A percentile compares a stretch with the other conserved stretches of the same genome.
These are phyloP conservation scores for Wickerhamiella dianesei DNA, from an alignment of 805 yeast species.

Conservation along the genomic window DNA sequence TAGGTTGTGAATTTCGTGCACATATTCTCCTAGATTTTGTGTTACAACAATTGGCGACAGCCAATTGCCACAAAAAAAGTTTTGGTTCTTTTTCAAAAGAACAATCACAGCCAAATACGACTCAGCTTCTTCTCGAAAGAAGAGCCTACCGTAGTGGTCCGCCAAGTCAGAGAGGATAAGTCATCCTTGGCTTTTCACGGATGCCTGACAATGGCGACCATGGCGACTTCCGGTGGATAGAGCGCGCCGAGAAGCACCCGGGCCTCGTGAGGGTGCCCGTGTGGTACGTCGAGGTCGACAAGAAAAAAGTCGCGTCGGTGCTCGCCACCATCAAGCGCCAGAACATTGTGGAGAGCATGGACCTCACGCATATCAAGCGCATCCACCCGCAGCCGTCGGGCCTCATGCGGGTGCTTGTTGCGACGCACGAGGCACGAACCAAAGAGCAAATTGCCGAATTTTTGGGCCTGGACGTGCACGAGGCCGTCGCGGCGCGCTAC, in stretches of 20 bases:
- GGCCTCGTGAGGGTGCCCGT: constrained; percentile 16
- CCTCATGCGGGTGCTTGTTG: constrained; percentile 9
- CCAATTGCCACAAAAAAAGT: too few species aligned
- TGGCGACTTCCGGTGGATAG: constrained; percentile 1
- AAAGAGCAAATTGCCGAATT: constrained; percentile 1
- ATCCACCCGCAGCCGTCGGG: constrained; percentile 18
- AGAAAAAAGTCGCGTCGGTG: constrained; percentile 10
- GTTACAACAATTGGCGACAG: too few species aligned
- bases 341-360: constrained; percentile 23
- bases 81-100: background rate
- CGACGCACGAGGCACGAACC: constrained; percentile 1
- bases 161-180: background rate
- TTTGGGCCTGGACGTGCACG: constrained; percentile 4
- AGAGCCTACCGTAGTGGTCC: too few species aligned
- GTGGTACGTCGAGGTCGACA: constrained; percentile 12
- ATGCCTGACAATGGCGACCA: background rate
- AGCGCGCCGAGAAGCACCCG: constrained; percentile 15
- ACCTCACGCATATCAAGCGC: constrained; percentile 26
- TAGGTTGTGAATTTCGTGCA: too few species aligned
- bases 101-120: too few species aligned
- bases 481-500: constrained; percentile 37
- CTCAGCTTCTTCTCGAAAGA: too few species aligned
- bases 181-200: background rate
- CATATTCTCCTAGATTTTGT: too few species aligned
- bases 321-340: constrained; percentile 18